Base-by-base conservation (phyloP, 2,329 filamentous ascomycete species). In the Beauveria bassiana region DNA sequence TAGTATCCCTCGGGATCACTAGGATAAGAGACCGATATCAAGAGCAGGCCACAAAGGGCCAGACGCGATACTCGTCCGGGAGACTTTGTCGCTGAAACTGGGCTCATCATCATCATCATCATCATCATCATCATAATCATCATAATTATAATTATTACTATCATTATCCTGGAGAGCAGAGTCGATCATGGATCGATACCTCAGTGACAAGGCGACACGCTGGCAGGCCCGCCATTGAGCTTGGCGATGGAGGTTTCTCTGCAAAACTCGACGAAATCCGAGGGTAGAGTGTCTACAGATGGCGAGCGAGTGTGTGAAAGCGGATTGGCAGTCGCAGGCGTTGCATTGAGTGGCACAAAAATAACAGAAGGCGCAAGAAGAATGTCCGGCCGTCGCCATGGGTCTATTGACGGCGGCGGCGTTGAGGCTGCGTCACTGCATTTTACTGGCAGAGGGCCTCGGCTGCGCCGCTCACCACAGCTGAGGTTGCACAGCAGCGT, bases 401-500 rank as follows among this genome's bases (percentile, higher is more conserved):
- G 12, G 38, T 12, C 38, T 54, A 54, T 43, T 54, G 22, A 24
- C 22, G 22, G 51, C 31, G 26, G 14, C 14, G 38, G 38, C 51
- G 51, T 53, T 42, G 7, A 43, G 31, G 16, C 34, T 42, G 51
- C 51, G 6, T 24, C 22, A 24, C 14, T 24, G 18, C 4, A 1
- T 14, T 12, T 2, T 3, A 18, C 18, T 9, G 9, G 16, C 9
- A 20, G 5, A 10, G 22, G 38, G 34, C 20, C 18, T 55, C 16
- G 40, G 38, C 40, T 7, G 53, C n/a, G n/a, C 54, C 56, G 56
- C 34, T 38, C 18, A 24, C 47, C 50, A 49, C 47, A 40, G 28
- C 31, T 24, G 28, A 40, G 47, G 57, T 59, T 52, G 26, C 57
- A 59, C 34, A 12, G 47, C 57, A 59, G 57, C 34, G 57, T 51